Evolutionary conservation across 2,329 filamentous ascomycete species (phyloP).

Genomic region (Zymoseptoria crescenta): DNA sequence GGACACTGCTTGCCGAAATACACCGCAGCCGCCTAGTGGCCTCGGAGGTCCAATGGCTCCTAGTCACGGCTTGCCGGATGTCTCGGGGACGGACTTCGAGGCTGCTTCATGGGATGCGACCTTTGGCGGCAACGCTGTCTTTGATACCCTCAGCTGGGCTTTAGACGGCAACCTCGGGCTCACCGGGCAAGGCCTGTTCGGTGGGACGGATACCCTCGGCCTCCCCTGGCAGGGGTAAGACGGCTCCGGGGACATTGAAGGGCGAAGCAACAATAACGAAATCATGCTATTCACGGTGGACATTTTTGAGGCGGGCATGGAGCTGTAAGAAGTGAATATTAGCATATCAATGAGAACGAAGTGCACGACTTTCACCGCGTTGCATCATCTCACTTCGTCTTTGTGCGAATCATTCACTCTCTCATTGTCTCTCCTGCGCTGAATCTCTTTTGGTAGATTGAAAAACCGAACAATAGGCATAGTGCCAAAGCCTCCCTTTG

Average conservation of each 20-base stretch:
- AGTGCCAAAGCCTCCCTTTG: background rate
- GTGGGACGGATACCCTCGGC: conserved; percentile 8
- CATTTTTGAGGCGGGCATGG: background rate
- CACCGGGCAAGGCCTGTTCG: conserved; percentile 11
- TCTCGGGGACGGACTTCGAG: conserved; percentile 19
- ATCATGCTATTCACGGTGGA: background rate
- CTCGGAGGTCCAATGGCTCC: conserved; percentile 11
- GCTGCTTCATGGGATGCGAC: conserved; percentile 28
- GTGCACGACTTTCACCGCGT: background rate
- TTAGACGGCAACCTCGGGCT: conserved; percentile 63
- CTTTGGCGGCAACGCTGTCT: conserved; percentile 62
- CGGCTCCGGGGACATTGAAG: background rate
- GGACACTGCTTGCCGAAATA: conserved; percentile 21
- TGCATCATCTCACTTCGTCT: background rate
- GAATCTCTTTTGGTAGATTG: background rate
- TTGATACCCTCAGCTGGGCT: conserved; percentile 90
- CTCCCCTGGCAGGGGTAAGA: conserved; percentile 1
- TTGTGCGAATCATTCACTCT: too few species aligned
- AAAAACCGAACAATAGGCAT: background rate
- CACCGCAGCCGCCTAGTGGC: conserved; percentile 17
- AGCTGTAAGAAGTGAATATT: background rate
- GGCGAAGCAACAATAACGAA: background rate
- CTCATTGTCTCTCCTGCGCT: background rate
- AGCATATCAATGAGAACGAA: background rate
- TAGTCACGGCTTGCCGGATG: conserved; percentile 10